Evolutionary conservation across 805 yeast species (phyloP), one percentile per base, ranked within the genome.

Genomic region (Yamadazyma paraphyllophila): DNA sequence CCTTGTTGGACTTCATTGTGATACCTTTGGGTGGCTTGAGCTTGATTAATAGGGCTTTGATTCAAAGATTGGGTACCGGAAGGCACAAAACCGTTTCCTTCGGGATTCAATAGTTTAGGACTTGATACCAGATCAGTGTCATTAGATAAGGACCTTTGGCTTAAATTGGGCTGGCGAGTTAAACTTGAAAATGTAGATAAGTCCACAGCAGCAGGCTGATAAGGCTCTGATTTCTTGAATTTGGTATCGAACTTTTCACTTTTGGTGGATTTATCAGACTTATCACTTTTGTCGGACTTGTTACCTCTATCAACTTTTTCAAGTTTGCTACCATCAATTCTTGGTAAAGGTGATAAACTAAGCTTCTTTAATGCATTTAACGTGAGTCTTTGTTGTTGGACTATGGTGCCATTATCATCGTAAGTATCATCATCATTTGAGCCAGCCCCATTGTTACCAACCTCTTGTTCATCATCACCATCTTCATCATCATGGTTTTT

Each of bases 201-300:
- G 46, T 72, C 77, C 7, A 72, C 77, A 48, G 71, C 73, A 2
- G 77, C 76, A 1, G 77, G 77, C 47, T 68, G 68, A 52, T 71
- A 72, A 1, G 75, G 76, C 43, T 61, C 67, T 13, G 41, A 10
- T 40, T 45, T 46, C 41, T 45, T 40, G 10, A 14, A 7, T 6
- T 6, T 17, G 17, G 15, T 16, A n/a, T 17, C 14, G 34, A 14
- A 25, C 26, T 37, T 35, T 43, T 41, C n/a, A 20, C 20, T 20
- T 8, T 11, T 17, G 11, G 11, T 15, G 20, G 42, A 35, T 5
- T 26, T 31, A 14, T 44, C 47, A 11, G 36, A 25, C 26, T 39
- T 45, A 10, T 37, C 34, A 6, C 39, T 33, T 7, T 51, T 10
- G 47, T 24, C 36, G 40, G 43, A n/a, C n/a, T 8, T 16, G 12